These are phyloP conservation scores for Phytophthora europaea DNA, from an alignment of 352 stramenopile species.

Conservation along the genomic window DNA sequence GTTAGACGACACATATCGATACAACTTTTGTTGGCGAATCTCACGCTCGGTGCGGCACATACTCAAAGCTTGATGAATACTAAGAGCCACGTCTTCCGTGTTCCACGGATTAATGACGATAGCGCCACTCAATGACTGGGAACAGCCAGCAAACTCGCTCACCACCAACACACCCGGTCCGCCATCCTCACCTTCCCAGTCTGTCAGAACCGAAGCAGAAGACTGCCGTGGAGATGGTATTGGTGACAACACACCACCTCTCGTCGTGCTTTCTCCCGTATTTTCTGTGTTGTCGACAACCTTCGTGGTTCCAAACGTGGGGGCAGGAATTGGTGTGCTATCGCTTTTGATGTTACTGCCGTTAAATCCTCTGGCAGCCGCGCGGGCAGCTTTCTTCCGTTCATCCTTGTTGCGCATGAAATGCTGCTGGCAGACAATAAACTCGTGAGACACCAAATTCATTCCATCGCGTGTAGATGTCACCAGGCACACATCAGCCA, in stretches of 20 bases:
- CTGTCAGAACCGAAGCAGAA: conserved; percentile 58
- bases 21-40: conserved; percentile 91
- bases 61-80: conserved; percentile 85
- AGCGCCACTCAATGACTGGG: conserved; percentile 87
- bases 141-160: conserved; percentile 91
- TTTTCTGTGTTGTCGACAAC: not conserved
- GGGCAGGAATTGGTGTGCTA: not conserved
- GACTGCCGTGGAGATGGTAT: conserved; percentile 39
- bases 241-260: conserved; percentile 32
- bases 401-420: conserved; percentile 86
- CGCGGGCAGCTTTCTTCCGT: conserved; percentile 58
- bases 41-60: conserved; percentile 88
- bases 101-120: conserved; percentile 92
- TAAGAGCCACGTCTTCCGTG: conserved; percentile 85
- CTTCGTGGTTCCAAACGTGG: not conserved
- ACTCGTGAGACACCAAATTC: conserved; percentile 93
- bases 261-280: conserved; percentile 2
- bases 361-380: conserved; percentile 20
- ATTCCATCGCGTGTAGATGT: conserved; percentile 92
- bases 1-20: conserved; percentile 90
- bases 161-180: conserved; percentile 89
- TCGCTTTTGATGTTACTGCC: conserved; percentile 8
- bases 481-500: conserved; percentile 91
- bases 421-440: conserved; percentile 89
- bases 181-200: conserved; percentile 84